Base-by-base conservation (phyloP, 306 rosid genomes). In the Purshia tridentata region DNA sequence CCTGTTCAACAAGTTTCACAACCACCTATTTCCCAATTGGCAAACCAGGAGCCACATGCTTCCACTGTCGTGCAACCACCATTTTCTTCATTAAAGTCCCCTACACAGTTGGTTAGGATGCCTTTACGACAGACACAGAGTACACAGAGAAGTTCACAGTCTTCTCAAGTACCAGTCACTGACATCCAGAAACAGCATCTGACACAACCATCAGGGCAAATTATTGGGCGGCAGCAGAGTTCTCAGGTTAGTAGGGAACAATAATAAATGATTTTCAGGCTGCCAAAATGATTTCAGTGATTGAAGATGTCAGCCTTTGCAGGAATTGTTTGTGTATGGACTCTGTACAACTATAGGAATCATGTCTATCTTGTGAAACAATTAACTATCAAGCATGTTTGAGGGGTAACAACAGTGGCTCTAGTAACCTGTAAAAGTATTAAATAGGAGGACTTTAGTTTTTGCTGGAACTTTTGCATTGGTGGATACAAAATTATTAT, bases 101-200 rank as follows among this genome's bases (percentile, higher is more conserved):
- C 85, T 72, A 68, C 86, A 40, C 90, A 84, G 42, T 66, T 78
- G 82, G 42, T 85, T 69, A 79, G 86, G 62, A 79, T 80, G 83
- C 77, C 91, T 52, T 78, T 70, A 52, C 86, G 65, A 53, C 79
- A 86, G 6, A 55, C 77, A 20, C 88, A 69, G 80, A 82, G 76
- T 76, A 81, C 78, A 15, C 87, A 81, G 40, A 72, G 76, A 74
- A 70, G 67, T 46, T 72, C 66, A 57, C 85, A 72, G 45, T 65
- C 88, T 60, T 76, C 88, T 82, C 91, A 81, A 56, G 78, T 78
- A 16, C 85, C 73, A 65, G 70, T 69, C 53, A 44, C 76, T 51
- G 91, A 79, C 74, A 72, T 72, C 78, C 97, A 85, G 76, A 88
- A 85, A 71, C 92, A 83, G 58, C 82, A 81, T 72, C 72, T 75